phyloP scores from a whole-genome alignment of 345 rosid genomes.

The Cardamine chenopodiifolia region DNA sequence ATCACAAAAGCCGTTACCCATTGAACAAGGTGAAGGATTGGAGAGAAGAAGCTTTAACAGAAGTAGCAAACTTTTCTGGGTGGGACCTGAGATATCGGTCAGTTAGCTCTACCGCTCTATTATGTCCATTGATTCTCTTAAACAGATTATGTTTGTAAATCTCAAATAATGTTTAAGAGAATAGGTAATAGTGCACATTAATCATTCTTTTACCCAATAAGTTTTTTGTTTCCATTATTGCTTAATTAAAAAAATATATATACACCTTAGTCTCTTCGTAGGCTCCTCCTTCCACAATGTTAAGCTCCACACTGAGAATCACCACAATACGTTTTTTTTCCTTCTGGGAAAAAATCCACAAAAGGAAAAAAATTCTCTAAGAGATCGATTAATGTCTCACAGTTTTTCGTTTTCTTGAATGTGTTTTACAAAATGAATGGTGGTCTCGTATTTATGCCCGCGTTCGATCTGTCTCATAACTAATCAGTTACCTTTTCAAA shows the following conservation, averaged over 20 bases:
- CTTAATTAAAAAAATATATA: neutral
- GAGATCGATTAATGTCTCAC: slow-evolving; percentile 3
- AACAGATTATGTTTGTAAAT: too few species aligned
- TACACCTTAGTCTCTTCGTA: slow-evolving; percentile 25
- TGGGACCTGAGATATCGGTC: neutral
- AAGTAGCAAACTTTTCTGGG: slow-evolving; percentile 19
- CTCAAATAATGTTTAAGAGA: too few species aligned
- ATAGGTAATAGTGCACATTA: too few species aligned
- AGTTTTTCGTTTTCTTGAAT: neutral
- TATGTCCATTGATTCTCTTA: neutral
- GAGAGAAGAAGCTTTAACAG: slow-evolving; percentile 31
- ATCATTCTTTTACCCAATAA: neutral
- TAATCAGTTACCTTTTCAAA: neutral
- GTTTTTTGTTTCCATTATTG: neutral
- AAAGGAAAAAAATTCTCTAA: neutral
- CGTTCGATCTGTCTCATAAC: neutral
- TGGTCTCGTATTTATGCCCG: slow-evolving; percentile 6
- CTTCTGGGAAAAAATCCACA: neutral
- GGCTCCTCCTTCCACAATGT: slow-evolving; percentile 17
- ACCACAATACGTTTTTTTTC: neutral
- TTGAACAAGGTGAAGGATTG: neutral
- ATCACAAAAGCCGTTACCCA: too few species aligned
- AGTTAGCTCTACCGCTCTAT: neutral
- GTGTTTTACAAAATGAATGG: neutral
- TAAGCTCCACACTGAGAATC: slow-evolving; percentile 9